Base-by-base conservation (phyloP, 768 basidiomycete species). In the Suillus decipiens region DNA sequence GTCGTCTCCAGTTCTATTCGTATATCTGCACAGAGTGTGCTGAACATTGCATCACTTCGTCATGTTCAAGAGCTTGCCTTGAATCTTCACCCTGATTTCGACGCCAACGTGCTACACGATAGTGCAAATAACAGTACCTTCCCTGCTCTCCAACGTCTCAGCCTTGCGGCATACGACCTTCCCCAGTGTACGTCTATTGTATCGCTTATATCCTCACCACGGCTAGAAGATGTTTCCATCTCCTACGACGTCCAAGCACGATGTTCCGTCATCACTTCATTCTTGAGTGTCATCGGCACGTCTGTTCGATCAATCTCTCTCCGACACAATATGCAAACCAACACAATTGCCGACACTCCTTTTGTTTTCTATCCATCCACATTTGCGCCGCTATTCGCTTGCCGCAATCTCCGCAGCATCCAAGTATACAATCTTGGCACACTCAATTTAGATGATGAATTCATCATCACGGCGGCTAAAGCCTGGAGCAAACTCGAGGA, bases 191-290 rank as follows among this genome's bases (percentile, higher is more conserved):
- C 69, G 14, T 67, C 69, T 6, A 64, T 75, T 19, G 3, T 75
- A 3, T 65, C 70, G 37, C 62, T 71, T 47, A 60, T 73, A 57
- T 63, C 67, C 15, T 73, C 73, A n/a, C 57, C 70, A 11, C 61
- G 58, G 19, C 69, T 75, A 8, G 66, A 66, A 5, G 67, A 42
- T 12, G 61, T 76, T 63, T 63, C 63, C 19, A 66, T 76, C 42
- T 67, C 66, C 14, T 76, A 75, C 31, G 71, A 75, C 37, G 45
- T 63, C 17, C 73, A 75, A 61, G 71, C 73, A 10, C 64, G 70
- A 12, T 66, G 62, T 31, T 39, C 57, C 12, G 62, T 65, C 39
- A 56, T 74, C 31, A 64, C 65, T 17, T 60, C 67, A 15, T 75
- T 76, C 58, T 67, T 74, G 60, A 60, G 45, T n/a, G 68, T 51